Conservation (phyloP, 108 stramenopile genomes). For the Nitzschia palea region DNA sequence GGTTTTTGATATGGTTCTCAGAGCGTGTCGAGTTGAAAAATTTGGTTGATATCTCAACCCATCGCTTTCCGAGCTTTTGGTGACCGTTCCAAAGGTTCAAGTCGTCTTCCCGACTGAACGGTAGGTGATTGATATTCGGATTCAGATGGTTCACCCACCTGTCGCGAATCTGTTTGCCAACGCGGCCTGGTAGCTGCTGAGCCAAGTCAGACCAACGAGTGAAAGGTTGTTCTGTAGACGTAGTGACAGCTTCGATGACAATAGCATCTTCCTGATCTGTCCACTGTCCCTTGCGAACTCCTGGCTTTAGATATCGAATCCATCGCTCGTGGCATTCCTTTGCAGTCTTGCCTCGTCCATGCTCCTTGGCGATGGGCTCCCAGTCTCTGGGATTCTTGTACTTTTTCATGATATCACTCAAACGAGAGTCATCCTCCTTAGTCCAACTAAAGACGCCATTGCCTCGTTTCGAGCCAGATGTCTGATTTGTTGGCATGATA, state of each 20-base stretch:
- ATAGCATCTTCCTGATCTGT: constrained; percentile 81
- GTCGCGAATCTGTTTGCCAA: constrained; percentile 89
- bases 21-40: constrained; percentile 73
- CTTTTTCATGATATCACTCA: constrained; percentile 83
- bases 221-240: constrained; percentile 76
- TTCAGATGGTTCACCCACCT: constrained; percentile 92
- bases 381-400: constrained; percentile 84
- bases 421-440: constrained; percentile 71
- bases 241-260: constrained; percentile 76
- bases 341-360: constrained; percentile 50
- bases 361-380: constrained; percentile 86
- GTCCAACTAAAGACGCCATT: constrained; percentile 59
- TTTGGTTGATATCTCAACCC: constrained; percentile 88
- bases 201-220: constrained; percentile 88
- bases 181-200: constrained; percentile 78
- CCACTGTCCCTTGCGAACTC: constrained; percentile 83
- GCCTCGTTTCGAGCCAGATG: constrained; percentile 20
- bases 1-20: constrained; percentile 92
- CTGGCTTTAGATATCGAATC: constrained; percentile 83
- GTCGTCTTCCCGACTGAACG: constrained; percentile 78
- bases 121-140: constrained; percentile 81
- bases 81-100: constrained; percentile 82
- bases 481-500: constrained; percentile 41
- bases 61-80: constrained; percentile 74
- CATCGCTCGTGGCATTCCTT: constrained; percentile 86